These are phyloP conservation scores for Cyclotella choctawhatcheeana DNA, from an alignment of 108 stramenopile species.

Conservation along the genomic window DNA sequence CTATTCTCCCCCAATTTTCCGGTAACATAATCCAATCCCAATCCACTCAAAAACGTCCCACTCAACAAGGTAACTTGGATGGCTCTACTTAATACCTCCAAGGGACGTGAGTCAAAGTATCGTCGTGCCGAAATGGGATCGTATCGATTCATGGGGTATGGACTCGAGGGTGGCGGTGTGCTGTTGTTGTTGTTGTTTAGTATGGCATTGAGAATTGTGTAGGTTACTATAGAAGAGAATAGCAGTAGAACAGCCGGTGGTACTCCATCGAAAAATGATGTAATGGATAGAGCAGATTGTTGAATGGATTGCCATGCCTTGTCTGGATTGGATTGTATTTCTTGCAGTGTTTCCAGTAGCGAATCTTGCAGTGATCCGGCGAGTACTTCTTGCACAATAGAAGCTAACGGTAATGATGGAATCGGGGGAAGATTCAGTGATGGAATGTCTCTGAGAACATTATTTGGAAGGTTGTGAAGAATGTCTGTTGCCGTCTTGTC, in stretches of 20 bases:
- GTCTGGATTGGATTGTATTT: too few relatives aligned
- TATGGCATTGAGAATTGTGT: slow-evolving; percentile 26
- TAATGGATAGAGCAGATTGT: background rate
- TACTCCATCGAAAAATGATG: slow-evolving; percentile 4
- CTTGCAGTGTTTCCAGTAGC: background rate
- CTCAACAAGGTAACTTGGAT: slow-evolving; percentile 60
- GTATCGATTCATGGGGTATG: slow-evolving; percentile 73
- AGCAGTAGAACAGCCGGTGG: slow-evolving; percentile 29
- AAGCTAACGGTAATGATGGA: background rate
- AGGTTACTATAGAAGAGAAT: slow-evolving; percentile 38
- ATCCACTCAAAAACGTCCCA: slow-evolving; percentile 31
- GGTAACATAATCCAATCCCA: slow-evolving; percentile 40
- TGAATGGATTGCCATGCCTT: too few relatives aligned
- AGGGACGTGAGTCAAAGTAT: slow-evolving; percentile 65
- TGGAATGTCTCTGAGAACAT: background rate
- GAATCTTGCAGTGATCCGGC: background rate
- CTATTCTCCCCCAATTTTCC: slow-evolving; percentile 65
- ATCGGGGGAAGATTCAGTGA: background rate
- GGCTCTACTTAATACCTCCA: slow-evolving; percentile 47
- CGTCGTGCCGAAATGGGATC: slow-evolving; percentile 67
- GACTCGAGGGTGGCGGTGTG: slow-evolving; percentile 49
- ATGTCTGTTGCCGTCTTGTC: background rate
- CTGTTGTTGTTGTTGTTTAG: slow-evolving; percentile 31
- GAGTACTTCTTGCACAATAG: background rate
- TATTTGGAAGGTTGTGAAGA: background rate